Evolutionary conservation across 768 basidiomycete genomes (phyloP), one percentile per base, ranked within the genome.

Genomic region (Podaxis mareebaensis): DNA sequence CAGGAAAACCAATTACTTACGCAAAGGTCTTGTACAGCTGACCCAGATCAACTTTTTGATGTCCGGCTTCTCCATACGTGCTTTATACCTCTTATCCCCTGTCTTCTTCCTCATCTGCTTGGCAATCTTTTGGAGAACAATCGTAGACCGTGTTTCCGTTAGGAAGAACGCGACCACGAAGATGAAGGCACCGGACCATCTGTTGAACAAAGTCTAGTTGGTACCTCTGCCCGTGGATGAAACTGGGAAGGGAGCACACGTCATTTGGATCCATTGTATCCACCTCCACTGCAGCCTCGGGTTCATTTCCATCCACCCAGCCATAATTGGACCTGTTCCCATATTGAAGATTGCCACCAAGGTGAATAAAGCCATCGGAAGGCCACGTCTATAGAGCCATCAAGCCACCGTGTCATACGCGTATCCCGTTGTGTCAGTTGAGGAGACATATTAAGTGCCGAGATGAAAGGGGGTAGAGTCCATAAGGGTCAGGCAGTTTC

Each of bases 321-420:
- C 69, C 22, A 68, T 63, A 3, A 70, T 66, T 24, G 73, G 73
- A 0, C 71, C 72, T 10, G 69, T 52, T 3, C 73, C 72, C 17
- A 70, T 68, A 15, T 68, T 52, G 58, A n/a, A 54, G 28, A 59
- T 54, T 0, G 86, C 89, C 0, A 79, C 76, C 4, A 86, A 67
- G 0, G 90, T 78, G 71, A 92, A 96, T 1, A 90, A 70, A 0
- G 89, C 79, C 91, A 94, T 93, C 0, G 92, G 92, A 1, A 89
- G 68, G 1, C 91, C 91, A 3, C 92, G 90, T 53, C 90, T 92
- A 24, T 12, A 22, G 20, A 26, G 26, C 12, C 1, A 13, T 24
- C 13, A 15, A 5, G 22, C 3, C 22, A 28, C 13, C 49, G 26
- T 20, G 8, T 22, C 26, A 22, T 22, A 46, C 5, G 2, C 8